Base-by-base conservation (phyloP, 1,284 basidiomycete species). In the Amylostereum chailletii region DNA sequence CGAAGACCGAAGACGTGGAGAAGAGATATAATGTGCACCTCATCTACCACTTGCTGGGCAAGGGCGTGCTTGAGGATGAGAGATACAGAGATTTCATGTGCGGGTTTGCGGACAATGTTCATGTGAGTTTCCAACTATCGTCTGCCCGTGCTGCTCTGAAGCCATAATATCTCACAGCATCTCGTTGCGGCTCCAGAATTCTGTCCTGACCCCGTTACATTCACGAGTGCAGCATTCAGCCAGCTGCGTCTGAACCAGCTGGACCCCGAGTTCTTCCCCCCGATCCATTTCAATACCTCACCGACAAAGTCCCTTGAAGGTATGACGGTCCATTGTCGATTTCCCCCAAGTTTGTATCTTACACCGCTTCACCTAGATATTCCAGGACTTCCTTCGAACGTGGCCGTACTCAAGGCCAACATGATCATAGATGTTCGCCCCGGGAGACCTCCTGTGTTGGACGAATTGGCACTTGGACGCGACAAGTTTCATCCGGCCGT, bases 71-170 rank as follows among this genome's bases (percentile, higher is more conserved):
- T 40, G 76, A 83, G 58, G 79, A 92, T 57, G 57, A 69, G 37
- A 67, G 75, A 45, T 96, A 94, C 63, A 75, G 76, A 51, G 61
- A 67, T 1, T 94, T 94, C 72, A 84, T 93, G 75, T 64, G 68
- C 29, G 70, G 60, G 7, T 67, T 68, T 36, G 50, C 59, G 2
- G 54, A 59, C 8, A 53, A 58, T 3, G 58, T 61, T 1, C 53
- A 64, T 46, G 66, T 65, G 42, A 37, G 60, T 53, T 26, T 2
- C 29, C 11, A n/a, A 33, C 19, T 19, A 19, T 19, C 19, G 19
- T 33, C 26, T 30, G 1, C 3, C 27, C 19, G 8, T 45, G 50
- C 26, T 51, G 55, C 52, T 56, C 57, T 48, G 29, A 59, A 19
- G 27, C 47, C 38, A 48, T 29, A 7, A 37, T 7, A 5, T 43